Conservation (phyloP, 2,329 filamentous ascomycete genomes). For the Amauroascus verrucosus region DNA sequence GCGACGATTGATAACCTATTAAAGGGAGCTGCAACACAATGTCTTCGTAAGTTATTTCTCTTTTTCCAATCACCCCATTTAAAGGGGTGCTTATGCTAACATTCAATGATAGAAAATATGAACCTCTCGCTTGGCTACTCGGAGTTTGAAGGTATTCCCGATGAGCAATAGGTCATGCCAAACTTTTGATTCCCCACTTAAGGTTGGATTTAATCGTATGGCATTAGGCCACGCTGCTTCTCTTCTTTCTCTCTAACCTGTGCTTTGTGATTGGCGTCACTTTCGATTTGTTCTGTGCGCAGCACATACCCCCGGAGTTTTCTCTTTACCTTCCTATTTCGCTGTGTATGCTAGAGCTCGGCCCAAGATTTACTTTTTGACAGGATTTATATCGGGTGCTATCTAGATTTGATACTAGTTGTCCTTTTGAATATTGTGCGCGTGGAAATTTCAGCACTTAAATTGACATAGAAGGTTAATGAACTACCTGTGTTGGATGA, state of each 20-base stretch:
- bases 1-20: constrained; percentile 88
- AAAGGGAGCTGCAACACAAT: constrained; percentile 89
- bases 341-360: constrained; percentile 4
- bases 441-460: not conserved
- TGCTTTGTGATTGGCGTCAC: not conserved
- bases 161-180: constrained; percentile 26
- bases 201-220: not conserved
- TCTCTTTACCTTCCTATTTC: not conserved
- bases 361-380: not conserved
- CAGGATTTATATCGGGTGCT: not conserved
- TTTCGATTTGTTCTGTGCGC: not conserved
- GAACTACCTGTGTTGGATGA: not conserved
- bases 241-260: not conserved
- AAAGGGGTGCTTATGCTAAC: not conserved
- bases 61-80: constrained; percentile 1
- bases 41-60: constrained; percentile 58
- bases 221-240: not conserved
- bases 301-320: constrained; percentile 9
- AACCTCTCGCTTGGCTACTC: constrained; percentile 80
- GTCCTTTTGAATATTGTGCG: not conserved
- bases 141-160: constrained; percentile 80
- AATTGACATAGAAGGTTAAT: not conserved
- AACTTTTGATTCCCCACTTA: not conserved
- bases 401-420: constrained; percentile 6
- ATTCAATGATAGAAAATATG: constrained; percentile 63